Evolutionary conservation across 148 eudicot species (phyloP), one percentile per base, ranked within the genome.

Genomic region (Amaranthus hypochondriacus): DNA sequence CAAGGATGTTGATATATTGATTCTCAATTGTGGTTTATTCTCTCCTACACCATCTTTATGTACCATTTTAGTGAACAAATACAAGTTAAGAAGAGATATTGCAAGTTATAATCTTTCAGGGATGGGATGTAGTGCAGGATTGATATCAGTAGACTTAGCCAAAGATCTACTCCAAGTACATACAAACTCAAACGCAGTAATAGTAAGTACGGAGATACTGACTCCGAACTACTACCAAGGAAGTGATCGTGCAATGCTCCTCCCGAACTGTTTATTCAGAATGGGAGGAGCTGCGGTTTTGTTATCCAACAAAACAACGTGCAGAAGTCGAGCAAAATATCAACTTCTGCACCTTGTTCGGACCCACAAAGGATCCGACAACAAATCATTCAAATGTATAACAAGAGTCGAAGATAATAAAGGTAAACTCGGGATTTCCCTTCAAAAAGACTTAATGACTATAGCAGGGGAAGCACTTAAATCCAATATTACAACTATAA

Each of bases 201-300:
- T 87, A 0, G 72, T 87, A 5, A 87, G 90, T 68, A 83, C 87
- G 0, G 90, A 87, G 70, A 81, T 87, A 49, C 63, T 87, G 0
- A 83, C 86, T 4, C 84, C 87, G 0, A 81, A 82, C 48, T 66
- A 57, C 12, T 87, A 87, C 48, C 5, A 51, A 14, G 90, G 90
- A 6, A 75, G 53, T 8, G 88, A 87, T 15, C 64, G 88, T 0
- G 76, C 88, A 5, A 87, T 87, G 90, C 81, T 85, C n/a, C 80
- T 87, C 15, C 88, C 90, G 2, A 83, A 81, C 71, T 85, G 86
- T 74, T 67, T 87, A 42, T 87, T 87, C 62, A 50, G 90, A 6
- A 81, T 85, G 88, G 90, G 90, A 1, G 83, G 87, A 6, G 85
- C 88, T 14, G 88, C 88, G 48, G 4, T 83, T 7, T 63, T 87